Evolutionary conservation across 495 filamentous ascomycete genomes (phyloP).

Genomic region (Saxophila tyrrhenica): DNA sequence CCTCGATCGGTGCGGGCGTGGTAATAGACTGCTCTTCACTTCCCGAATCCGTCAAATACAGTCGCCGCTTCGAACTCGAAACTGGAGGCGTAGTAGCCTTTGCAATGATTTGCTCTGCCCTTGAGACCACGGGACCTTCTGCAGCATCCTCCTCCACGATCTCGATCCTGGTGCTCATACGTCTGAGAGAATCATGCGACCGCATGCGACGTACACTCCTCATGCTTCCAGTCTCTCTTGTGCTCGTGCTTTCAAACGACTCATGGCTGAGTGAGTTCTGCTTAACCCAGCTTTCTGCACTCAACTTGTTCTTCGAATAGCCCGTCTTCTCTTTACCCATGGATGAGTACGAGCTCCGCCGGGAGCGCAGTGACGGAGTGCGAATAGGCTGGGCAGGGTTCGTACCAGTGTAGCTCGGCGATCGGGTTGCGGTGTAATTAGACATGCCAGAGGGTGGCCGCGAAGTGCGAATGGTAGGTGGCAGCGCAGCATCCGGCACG

Average conservation of each 20-base stretch:
- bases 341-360: constrained; percentile 10
- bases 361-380: constrained; percentile 10
- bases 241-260: constrained; percentile 20
- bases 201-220: constrained; percentile 27
- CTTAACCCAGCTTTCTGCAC: constrained; percentile 16
- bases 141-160: background rate
- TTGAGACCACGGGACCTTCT: constrained; percentile 2
- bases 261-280: constrained; percentile 7
- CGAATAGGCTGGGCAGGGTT: background rate
- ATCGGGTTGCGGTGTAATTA: constrained; percentile 46
- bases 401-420: constrained; percentile 12
- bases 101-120: constrained; percentile 13
- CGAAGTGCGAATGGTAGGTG: constrained; percentile 76
- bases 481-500: constrained; percentile 62
- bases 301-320: constrained; percentile 19
- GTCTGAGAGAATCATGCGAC: constrained; percentile 23
- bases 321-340: constrained; percentile 6
- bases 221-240: constrained; percentile 7
- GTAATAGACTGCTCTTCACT: constrained; percentile 8
- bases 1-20: background rate
- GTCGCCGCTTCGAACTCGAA: background rate
- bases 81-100: constrained; percentile 4
- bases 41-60: constrained; percentile 11
- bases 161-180: background rate
- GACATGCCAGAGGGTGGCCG: constrained; percentile 67